phyloP scores from a whole-genome alignment of 1,139 yeast genomes.

The Lodderomyces oxycetoniae region DNA sequence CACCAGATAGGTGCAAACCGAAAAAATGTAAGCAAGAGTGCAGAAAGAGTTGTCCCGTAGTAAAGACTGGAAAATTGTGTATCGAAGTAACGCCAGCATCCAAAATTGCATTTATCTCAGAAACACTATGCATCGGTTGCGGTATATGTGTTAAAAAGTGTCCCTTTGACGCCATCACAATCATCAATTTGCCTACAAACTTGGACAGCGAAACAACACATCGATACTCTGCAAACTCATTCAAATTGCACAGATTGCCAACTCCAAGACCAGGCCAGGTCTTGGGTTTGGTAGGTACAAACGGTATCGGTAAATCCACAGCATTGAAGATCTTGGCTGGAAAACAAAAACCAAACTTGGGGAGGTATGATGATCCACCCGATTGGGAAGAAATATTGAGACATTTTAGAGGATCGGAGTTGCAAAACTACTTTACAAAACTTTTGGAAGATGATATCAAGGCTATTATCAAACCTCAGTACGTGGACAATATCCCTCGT shows the following conservation, averaged over 20 bases:
- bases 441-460: constrained; percentile 88
- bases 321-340: constrained; percentile 98
- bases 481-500: constrained; percentile 93
- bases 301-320: constrained; percentile 99
- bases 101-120: constrained; percentile 95
- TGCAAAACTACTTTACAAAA: constrained; percentile 93
- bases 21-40: constrained; percentile 98
- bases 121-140: constrained; percentile 94
- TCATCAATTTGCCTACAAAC: constrained; percentile 93
- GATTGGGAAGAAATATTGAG: constrained; percentile 93
- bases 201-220: constrained; percentile 90
- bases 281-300: constrained; percentile 93
- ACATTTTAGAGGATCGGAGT: constrained; percentile 93
- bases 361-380: constrained; percentile 91
- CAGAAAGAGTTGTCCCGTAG: constrained; percentile 94
- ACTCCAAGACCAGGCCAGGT: constrained; percentile 99
- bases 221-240: constrained; percentile 95
- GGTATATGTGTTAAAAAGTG: constrained; percentile 99
- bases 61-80: constrained; percentile 94
- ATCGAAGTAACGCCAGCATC: constrained; percentile 90
- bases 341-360: constrained; percentile 94
- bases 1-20: constrained; percentile 92
- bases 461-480: constrained; percentile 96
- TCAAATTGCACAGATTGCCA: constrained; percentile 93
- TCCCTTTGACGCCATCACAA: constrained; percentile 94